A percentile compares a stretch with the other conserved stretches of the same genome.
These are phyloP conservation scores for Santalum album DNA, from an alignment of 164 flowering plant species.

Conservation along the genomic window DNA sequence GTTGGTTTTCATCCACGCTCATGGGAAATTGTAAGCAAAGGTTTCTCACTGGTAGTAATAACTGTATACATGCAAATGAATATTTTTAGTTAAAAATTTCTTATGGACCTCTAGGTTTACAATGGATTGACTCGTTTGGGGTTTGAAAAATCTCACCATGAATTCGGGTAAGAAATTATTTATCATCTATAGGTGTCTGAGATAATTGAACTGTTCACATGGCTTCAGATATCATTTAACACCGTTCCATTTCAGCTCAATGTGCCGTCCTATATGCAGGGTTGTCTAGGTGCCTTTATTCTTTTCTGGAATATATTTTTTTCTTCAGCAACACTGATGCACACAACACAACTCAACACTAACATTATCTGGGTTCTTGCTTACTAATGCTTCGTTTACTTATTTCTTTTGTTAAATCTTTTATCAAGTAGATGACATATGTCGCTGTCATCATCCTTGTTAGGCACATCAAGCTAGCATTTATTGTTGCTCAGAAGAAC, in stretches of 20 bases:
- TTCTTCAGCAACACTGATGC: too few species aligned
- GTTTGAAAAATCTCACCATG: slow-evolving; percentile 53
- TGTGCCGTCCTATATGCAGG: too few species aligned
- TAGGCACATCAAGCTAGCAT: neutral
- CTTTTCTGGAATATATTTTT: too few species aligned
- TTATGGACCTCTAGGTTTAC: slow-evolving; percentile 48
- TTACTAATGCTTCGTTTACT: too few species aligned
- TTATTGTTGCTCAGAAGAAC: neutral
- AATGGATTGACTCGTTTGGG: slow-evolving; percentile 90
- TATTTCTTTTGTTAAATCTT: neutral
- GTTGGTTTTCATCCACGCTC: slow-evolving; percentile 94
- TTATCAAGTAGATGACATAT: neutral
- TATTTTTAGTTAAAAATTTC: neutral
- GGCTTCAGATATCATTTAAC: too few species aligned
- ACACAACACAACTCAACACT: too few species aligned
- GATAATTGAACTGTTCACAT: too few species aligned
- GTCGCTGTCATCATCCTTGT: neutral
- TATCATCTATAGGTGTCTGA: too few species aligned
- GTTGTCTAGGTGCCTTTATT: too few species aligned
- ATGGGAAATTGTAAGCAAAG: slow-evolving; percentile 80
- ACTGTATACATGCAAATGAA: neutral
- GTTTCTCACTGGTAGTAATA: slow-evolving; percentile 2
- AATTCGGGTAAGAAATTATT: slow-evolving; percentile 60
- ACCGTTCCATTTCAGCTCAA: too few species aligned
- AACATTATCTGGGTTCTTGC: too few species aligned